Evolutionary conservation across 2,329 filamentous ascomycete genomes (phyloP).

Genomic region (Pyrenochaeta sp.): DNA sequence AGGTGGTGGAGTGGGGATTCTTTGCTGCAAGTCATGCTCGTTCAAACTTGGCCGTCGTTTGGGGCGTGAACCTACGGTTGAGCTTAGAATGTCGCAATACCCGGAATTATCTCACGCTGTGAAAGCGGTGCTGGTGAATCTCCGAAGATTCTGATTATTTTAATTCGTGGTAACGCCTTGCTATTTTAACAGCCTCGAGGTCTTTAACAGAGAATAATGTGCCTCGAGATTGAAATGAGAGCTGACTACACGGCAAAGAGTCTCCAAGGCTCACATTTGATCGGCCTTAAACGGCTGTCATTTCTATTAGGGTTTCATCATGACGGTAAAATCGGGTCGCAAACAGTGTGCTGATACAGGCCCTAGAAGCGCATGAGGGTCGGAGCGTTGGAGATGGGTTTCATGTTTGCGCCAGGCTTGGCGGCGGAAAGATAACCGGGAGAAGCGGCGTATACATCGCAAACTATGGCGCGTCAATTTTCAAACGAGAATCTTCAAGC

Average conservation of each 20-base stretch:
- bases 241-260: neutral
- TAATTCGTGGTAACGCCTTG: too few species aligned
- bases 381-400: conserved; percentile 23
- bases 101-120: neutral
- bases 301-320: conserved; percentile 5
- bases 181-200: too few species aligned
- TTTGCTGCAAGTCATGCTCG: neutral
- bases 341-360: neutral
- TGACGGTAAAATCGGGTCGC: conserved; percentile 1
- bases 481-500: too few species aligned
- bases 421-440: conserved; percentile 1
- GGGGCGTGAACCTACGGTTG: neutral
- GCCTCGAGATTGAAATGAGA: neutral
- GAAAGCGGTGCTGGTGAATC: neutral
- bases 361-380: conserved; percentile 14
- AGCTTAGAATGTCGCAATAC: neutral
- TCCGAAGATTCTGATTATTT: too few species aligned
- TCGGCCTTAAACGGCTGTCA: neutral
- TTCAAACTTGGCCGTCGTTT: conserved; percentile 7
- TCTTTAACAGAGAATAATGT: neutral
- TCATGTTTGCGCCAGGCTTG: conserved; percentile 20
- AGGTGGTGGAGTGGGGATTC: neutral
- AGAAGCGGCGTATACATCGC: neutral
- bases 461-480: too few species aligned
- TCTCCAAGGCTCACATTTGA: neutral